A percentile compares a stretch with the other conserved stretches of the same genome.
phyloP scores from a whole-genome alignment of 75 land plant genomes.

The Isoetes taiwanensis region DNA sequence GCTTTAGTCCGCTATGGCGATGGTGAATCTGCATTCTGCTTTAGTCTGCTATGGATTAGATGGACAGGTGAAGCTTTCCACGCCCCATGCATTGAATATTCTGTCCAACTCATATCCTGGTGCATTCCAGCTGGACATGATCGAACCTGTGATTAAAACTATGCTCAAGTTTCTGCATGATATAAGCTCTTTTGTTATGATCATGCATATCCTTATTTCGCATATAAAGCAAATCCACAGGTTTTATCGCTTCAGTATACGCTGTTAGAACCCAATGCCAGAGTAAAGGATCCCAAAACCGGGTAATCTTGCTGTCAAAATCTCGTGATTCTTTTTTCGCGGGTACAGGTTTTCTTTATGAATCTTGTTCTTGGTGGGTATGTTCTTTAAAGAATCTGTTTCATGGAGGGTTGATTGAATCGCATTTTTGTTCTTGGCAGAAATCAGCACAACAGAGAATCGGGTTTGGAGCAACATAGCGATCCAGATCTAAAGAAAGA shows the following conservation, averaged over 20 bases:
- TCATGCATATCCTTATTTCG: conserved; percentile 79
- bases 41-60: conserved; percentile 35
- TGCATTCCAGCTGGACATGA: conserved; percentile 26
- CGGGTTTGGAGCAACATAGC: too few species aligned
- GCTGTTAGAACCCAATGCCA: conserved; percentile 43
- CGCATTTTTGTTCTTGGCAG: too few species aligned
- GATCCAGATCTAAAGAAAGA: too few species aligned
- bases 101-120: conserved; percentile 53
- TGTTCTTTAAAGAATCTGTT: too few species aligned
- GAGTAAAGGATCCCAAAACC: conserved; percentile 34
- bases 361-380: too few species aligned
- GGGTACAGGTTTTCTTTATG: too few species aligned
- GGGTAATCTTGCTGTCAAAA: too few species aligned
- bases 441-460: too few species aligned
- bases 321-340: too few species aligned
- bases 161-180: conserved; percentile 43
- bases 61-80: conserved; percentile 32
- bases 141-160: conserved; percentile 24
- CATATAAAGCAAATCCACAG: conserved; percentile 45
- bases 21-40: conserved; percentile 43
- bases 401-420: too few species aligned
- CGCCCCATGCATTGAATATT: conserved; percentile 50
- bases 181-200: conserved; percentile 47
- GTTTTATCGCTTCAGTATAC: conserved; percentile 44
- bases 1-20: conserved; percentile 25